Percentiles rank a stretch among this genome's conserved stretches.
Conservation (phyloP, 2,329 filamentous ascomycete species). For the Aspergillus candidus region DNA sequence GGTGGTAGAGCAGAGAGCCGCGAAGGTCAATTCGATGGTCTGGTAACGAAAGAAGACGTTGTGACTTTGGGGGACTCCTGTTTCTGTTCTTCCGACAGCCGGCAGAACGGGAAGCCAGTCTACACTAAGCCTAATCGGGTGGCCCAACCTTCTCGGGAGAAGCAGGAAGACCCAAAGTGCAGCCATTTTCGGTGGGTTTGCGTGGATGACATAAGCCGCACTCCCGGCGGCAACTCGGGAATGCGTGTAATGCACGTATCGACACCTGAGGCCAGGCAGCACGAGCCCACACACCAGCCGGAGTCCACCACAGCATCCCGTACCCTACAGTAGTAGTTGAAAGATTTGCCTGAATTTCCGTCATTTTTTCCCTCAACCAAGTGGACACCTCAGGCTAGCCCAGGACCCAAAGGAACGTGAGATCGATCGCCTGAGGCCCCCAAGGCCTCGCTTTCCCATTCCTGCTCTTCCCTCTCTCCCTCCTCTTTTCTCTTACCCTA, state of each 20-base stretch:
- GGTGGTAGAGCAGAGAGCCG: constrained; percentile 33
- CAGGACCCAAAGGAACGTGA: constrained; percentile 20
- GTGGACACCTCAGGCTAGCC: neutral
- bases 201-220: no score
- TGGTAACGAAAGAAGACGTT: constrained; percentile 30
- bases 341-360: no score
- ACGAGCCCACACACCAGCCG: no score
- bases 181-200: constrained; percentile 1
- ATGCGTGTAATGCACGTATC: no score
- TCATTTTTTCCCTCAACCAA: no score
- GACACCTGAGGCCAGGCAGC: no score
- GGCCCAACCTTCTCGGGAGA: constrained; percentile 13
- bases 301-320: no score
- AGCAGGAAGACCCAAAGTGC: constrained; percentile 19
- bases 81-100: constrained; percentile 29
- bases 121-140: constrained; percentile 26
- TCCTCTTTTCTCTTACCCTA: constrained; percentile 20
- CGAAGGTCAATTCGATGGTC: constrained; percentile 25
- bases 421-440: constrained; percentile 19
- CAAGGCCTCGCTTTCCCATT: constrained; percentile 33
- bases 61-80: constrained; percentile 25
- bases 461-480: constrained; percentile 33
- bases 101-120: constrained; percentile 18
- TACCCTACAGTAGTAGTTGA: no score
- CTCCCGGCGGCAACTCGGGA: no score